Conservation (phyloP, 805 yeast genomes). For the Ogataea henricii region DNA sequence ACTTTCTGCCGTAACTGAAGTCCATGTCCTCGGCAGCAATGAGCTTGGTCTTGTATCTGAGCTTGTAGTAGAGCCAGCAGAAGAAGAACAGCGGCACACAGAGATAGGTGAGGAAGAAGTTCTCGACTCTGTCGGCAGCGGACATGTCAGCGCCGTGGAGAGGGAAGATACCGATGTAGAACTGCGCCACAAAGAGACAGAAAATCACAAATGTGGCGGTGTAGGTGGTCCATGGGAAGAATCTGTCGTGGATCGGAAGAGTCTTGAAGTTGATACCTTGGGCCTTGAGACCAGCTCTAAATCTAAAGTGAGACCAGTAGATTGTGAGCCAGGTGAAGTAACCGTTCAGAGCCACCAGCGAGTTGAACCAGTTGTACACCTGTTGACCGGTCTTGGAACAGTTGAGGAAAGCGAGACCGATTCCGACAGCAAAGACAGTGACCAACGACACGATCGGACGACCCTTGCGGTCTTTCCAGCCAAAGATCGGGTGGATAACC, state of each 20-base stretch:
- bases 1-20: conserved; percentile 37
- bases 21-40: conserved; percentile 37
- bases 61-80: conserved; percentile 58
- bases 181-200: conserved; percentile 56
- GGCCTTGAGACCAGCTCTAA: conserved; percentile 56
- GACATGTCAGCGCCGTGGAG: conserved; percentile 44
- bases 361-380: conserved; percentile 65
- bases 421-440: conserved; percentile 53
- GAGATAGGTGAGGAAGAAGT: conserved; percentile 62
- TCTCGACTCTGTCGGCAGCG: conserved; percentile 38
- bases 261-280: conserved; percentile 45
- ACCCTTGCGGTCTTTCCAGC: conserved; percentile 57
- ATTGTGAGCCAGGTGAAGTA: conserved; percentile 64
- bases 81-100: conserved; percentile 58
- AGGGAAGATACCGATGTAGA: conserved; percentile 68
- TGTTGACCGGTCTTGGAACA: conserved; percentile 57
- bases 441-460: conserved; percentile 60
- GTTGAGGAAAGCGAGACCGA: conserved; percentile 60
- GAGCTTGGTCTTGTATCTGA: conserved; percentile 42
- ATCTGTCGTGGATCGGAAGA: conserved; percentile 52
- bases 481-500: conserved; percentile 60
- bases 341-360: conserved; percentile 63
- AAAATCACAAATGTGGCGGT: conserved; percentile 45
- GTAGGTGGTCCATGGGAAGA: conserved; percentile 50
- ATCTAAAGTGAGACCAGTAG: conserved; percentile 56